Evolutionary conservation across 2,329 filamentous ascomycete species (phyloP).

Genomic region (Trichoderma hamatum): DNA sequence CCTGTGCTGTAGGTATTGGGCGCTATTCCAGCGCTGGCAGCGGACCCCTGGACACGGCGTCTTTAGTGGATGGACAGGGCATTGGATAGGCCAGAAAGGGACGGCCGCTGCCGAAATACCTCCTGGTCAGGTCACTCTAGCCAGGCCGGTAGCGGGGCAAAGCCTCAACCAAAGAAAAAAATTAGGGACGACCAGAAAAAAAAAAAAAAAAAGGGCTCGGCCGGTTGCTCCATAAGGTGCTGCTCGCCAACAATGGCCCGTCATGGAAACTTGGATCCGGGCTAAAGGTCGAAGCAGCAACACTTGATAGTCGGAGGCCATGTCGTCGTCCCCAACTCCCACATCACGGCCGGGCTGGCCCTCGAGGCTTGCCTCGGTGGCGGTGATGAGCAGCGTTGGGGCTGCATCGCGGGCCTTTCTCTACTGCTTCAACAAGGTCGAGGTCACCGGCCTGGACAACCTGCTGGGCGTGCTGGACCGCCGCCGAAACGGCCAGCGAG

Average conservation of each 20-base stretch:
- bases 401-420: slow-evolving; percentile 74
- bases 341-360: slow-evolving; percentile 58
- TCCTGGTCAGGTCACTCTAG: neutral
- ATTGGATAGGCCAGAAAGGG: neutral
- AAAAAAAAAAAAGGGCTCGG: neutral
- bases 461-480: slow-evolving; percentile 78
- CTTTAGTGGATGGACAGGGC: neutral
- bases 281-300: slow-evolving; percentile 1
- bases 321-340: slow-evolving; percentile 32
- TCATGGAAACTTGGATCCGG: slow-evolving; percentile 5
- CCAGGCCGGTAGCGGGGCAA: neutral
- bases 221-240: slow-evolving; percentile 1
- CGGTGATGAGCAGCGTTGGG: slow-evolving; percentile 74
- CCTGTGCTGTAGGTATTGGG: neutral
- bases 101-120: neutral
- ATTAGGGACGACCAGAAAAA: neutral
- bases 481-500: slow-evolving; percentile 65
- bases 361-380: slow-evolving; percentile 74
- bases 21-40: slow-evolving; percentile 14
- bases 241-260: slow-evolving; percentile 19
- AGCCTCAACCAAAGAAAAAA: slow-evolving; percentile 1
- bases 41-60: neutral
- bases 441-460: slow-evolving; percentile 73
- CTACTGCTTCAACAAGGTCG: slow-evolving; percentile 71
- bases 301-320: slow-evolving; percentile 4